Evolutionary conservation across 2,329 filamentous ascomycete species (phyloP).

Genomic region (Penicillium sp.): DNA sequence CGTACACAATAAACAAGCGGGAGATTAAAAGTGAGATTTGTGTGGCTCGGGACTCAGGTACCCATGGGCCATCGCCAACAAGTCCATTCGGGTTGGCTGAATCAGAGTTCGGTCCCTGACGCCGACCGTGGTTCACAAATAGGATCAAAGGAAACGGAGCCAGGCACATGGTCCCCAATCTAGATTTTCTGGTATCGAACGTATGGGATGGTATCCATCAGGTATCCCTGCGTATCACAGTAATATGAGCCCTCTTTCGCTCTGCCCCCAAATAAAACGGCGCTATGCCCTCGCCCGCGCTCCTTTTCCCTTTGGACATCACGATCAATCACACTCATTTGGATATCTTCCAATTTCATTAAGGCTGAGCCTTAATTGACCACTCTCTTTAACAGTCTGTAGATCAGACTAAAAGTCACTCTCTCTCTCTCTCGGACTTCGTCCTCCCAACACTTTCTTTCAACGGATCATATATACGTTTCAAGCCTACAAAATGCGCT

Average conservation of each 20-base stretch:
- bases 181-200: not conserved
- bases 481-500: constrained; percentile 11
- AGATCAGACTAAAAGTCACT: constrained; percentile 8
- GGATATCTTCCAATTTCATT: not conserved
- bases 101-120: not conserved
- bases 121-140: not conserved
- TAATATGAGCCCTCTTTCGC: not conserved
- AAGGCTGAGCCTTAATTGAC: constrained; percentile 6
- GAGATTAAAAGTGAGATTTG: not conserved
- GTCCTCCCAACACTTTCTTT: not conserved
- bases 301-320: not conserved
- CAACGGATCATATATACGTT: not conserved
- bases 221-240: not conserved
- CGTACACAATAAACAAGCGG: not conserved
- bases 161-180: constrained; percentile 7
- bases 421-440: not conserved
- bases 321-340: constrained; percentile 13
- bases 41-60: not conserved
- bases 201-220: not conserved
- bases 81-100: constrained; percentile 7
- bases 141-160: not conserved
- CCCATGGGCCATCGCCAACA: not conserved
- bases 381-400: constrained; percentile 10
- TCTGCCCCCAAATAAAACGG: constrained; percentile 9
- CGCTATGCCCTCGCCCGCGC: constrained; percentile 1